These are phyloP conservation scores for Colletotrichum sp. DNA, from an alignment of 2,329 filamentous ascomycete genomes.

Conservation along the genomic window DNA sequence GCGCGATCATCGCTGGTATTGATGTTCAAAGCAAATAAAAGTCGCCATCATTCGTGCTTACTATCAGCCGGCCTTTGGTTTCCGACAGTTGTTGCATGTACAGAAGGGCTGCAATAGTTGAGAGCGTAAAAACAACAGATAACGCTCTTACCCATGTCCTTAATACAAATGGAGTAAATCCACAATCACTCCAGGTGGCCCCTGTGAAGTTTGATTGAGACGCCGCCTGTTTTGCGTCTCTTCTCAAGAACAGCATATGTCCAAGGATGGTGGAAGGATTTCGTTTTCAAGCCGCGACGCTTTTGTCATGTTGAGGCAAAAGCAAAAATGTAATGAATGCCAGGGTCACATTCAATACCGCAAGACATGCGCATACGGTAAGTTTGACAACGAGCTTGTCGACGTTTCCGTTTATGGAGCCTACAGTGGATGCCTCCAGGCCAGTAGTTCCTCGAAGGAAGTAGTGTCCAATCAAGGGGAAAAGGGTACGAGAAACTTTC, in stretches of 20 bases:
- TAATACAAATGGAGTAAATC: background rate
- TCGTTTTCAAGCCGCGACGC: too few species aligned
- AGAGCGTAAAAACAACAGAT: background rate
- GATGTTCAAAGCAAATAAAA: background rate
- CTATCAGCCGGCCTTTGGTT: background rate
- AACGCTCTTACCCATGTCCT: background rate
- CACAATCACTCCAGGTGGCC: too few species aligned
- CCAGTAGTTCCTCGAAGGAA: background rate
- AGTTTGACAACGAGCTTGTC: background rate
- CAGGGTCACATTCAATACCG: background rate
- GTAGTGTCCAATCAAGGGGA: background rate
- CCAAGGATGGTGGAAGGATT: background rate
- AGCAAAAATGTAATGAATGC: background rate
- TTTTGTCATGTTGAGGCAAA: background rate
- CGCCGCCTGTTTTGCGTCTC: too few species aligned
- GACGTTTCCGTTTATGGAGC: background rate
- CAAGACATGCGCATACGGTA: background rate
- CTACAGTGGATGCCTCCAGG: background rate
- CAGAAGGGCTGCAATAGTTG: background rate
- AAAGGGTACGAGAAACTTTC: background rate
- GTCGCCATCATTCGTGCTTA: background rate
- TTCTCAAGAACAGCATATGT: background rate
- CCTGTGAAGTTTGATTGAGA: too few species aligned
- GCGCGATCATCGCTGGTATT: background rate
- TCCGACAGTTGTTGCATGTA: background rate